Evolutionary conservation across 2,329 filamentous ascomycete species (phyloP), one percentile per base, ranked within the genome.

Genomic region (Tolypocladium pustulatum): DNA sequence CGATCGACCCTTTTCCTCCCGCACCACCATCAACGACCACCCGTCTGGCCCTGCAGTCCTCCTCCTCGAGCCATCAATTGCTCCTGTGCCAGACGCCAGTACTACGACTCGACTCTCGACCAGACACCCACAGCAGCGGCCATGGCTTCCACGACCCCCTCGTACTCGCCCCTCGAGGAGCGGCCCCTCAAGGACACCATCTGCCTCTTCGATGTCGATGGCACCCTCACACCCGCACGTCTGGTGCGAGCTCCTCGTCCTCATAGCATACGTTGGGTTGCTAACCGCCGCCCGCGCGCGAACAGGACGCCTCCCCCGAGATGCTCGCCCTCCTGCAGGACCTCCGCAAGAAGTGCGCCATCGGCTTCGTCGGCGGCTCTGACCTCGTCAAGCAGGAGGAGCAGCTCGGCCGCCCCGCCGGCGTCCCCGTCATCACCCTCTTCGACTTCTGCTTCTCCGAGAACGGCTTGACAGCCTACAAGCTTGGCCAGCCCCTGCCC

Each of bases 361-460:
- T 96, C 69, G 92, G 91, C 66, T 96, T 85, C 77, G 92, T 97
- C 61, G 94, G 94, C 69, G 94, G 94, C 72, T 94, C 89, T 67
- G 89, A 97, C 80, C 84, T 96, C 62, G 78, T 75, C 72, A 97
- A 99, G 80, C 94, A 97, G 77, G 91, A 97, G 76, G 94, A 97
- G 76, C 93, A 97, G 78, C 84, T 97, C 62, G 91, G 91, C 72
- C 81, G 68, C 57, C 71, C 84, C 4, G 72, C 82, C 32, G 77
- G 81, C 59, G 73, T 76, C 34, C 81, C 87, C 65, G 93, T 97
- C 61, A 91, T 86, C 57, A 80, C 84, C 62, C 86, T 97, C 68
- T 99, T 99, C 80, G 94, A 99, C 80, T 99, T 90, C 78, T 94
- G 89, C 83, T 99, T 99, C 78, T 81, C 91, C 60, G 94, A 99